Percentiles rank a stretch among this genome's conserved stretches.
These are phyloP conservation scores for Microcyclosporella mali DNA, from an alignment of 2,329 filamentous ascomycete species.

Conservation along the genomic window DNA sequence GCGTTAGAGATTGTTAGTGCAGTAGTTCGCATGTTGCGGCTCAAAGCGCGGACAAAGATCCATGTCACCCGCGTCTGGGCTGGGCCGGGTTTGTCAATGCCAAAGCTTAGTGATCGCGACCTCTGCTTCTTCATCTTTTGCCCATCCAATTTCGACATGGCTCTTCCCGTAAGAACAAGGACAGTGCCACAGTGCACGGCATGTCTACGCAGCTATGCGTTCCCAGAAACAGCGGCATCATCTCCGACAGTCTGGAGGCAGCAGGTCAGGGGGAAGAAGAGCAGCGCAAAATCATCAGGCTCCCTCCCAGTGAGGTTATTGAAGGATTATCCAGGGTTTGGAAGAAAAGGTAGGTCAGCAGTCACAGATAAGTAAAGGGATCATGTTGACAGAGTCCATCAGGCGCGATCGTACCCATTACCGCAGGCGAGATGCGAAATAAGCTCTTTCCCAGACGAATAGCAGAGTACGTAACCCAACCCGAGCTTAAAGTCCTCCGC, in stretches of 20 bases:
- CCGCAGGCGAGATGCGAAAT: slow-evolving; percentile 51
- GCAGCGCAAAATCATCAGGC: slow-evolving; percentile 24
- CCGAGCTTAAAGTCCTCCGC: slow-evolving; percentile 42
- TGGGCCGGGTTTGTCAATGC: not conserved
- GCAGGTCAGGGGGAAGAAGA: slow-evolving; percentile 34
- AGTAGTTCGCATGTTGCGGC: no score
- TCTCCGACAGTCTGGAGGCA: slow-evolving; percentile 17
- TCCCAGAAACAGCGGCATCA: slow-evolving; percentile 9
- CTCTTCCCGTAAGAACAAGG: slow-evolving; percentile 17
- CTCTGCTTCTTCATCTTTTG: no score
- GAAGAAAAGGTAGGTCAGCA: slow-evolving; percentile 37
- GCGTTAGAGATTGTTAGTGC: no score
- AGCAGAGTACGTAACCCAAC: slow-evolving; percentile 48
- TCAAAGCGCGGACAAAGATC: no score
- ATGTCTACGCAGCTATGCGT: slow-evolving; percentile 26
- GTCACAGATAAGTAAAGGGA: not conserved
- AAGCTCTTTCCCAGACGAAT: slow-evolving; percentile 46
- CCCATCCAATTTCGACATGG: slow-evolving; percentile 11
- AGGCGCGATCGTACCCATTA: slow-evolving; percentile 50
- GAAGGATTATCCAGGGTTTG: slow-evolving; percentile 49
- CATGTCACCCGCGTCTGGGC: no score
- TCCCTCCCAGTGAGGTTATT: slow-evolving; percentile 47
- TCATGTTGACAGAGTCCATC: slow-evolving; percentile 4
- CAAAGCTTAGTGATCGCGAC: not conserved
- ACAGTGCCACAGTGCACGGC: slow-evolving; percentile 25